Evolutionary conservation across 148 eudicot genomes (phyloP).

Genomic region (Camellia lanceoleosa): DNA sequence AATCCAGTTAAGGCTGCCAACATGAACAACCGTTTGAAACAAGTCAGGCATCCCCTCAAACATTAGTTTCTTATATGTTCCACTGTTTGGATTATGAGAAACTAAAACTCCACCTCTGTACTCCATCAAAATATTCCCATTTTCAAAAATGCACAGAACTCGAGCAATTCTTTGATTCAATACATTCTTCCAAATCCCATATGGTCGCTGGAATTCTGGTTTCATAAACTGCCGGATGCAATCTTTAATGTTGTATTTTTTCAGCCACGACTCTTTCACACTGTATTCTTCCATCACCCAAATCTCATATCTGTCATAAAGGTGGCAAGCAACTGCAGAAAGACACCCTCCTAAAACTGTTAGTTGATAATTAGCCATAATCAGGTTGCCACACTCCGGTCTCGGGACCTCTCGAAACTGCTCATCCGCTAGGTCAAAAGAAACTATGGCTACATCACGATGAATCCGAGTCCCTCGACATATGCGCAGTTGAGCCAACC

Average conservation of each 20-base stretch:
- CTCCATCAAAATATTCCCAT: background rate
- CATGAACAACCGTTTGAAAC: constrained; percentile 30
- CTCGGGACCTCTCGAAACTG: constrained; percentile 20
- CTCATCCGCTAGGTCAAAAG: constrained; percentile 34
- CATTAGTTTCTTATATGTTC: too few relatives aligned
- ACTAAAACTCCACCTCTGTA: background rate
- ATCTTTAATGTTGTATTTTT: too few relatives aligned
- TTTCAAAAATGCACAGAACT: background rate
- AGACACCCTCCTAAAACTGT: constrained; percentile 19
- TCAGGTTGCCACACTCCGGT: constrained; percentile 11
- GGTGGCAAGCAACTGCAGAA: background rate
- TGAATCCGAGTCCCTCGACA: too few relatives aligned
- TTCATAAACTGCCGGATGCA: too few relatives aligned
- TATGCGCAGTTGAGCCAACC: too few relatives aligned
- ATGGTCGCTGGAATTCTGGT: too few relatives aligned
- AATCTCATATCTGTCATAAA: too few relatives aligned
- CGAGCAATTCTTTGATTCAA: background rate
- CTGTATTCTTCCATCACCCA: too few relatives aligned
- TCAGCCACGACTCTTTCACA: too few relatives aligned
- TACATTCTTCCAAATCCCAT: too few relatives aligned
- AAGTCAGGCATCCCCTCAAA: constrained; percentile 29
- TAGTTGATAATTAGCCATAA: too few relatives aligned
- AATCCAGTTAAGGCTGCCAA: constrained; percentile 32
- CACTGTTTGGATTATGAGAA: background rate
- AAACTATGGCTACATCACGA: background rate